Base-by-base conservation (phyloP, 208 protist genomes). In the Trypanosoma brucei region DNA sequence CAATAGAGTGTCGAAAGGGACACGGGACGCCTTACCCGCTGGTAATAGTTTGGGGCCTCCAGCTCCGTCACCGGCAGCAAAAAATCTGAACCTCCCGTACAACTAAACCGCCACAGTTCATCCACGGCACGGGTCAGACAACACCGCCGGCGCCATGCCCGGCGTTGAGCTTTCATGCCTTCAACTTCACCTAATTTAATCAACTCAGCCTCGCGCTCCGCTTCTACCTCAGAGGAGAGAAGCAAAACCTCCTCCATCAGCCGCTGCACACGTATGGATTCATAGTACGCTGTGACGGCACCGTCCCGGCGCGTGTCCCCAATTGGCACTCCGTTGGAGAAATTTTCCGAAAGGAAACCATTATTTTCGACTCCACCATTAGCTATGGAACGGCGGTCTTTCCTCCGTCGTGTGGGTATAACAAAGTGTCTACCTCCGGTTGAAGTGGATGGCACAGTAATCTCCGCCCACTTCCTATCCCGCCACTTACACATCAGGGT, bases 11-110 rank as follows among this genome's bases (percentile, higher is more conserved):
- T 64, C 33, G 73, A 65, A 11, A 93, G 66, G 22, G 72, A 81
- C 8, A 88, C 70, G 0, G 81, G 79, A 33, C 79, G 72, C 39
- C 75, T 76, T 38, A 84, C 62, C 37, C 71, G 72, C 36, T 73
- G 68, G 70, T 90, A 81, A 68, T 93, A 93, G 46, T 75, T 37
- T 37, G 83, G 80, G 14, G 83, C 86, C 71, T 90, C 78, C 64
- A 67, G 77, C 74, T 89, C 86, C 13, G 73, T 78, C 1, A 93
- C 86, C 9, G 86, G 83, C 11, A 88, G 68, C 2, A 78, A 78
- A 59, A 93, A 93, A 31, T 78, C 60, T 6, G 31, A 4, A 22
- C 51, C 57, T 2, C 39, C 57, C 11, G 4, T 39, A 2, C 13
- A 13, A 35, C 54, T 37, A 38, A 39, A 36, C 13, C 37, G 55